Percentiles rank a stretch among this genome's conserved stretches.
Evolutionary conservation across 192 early-diverging fungal species (phyloP).

Genomic region (Podila epicladia): DNA sequence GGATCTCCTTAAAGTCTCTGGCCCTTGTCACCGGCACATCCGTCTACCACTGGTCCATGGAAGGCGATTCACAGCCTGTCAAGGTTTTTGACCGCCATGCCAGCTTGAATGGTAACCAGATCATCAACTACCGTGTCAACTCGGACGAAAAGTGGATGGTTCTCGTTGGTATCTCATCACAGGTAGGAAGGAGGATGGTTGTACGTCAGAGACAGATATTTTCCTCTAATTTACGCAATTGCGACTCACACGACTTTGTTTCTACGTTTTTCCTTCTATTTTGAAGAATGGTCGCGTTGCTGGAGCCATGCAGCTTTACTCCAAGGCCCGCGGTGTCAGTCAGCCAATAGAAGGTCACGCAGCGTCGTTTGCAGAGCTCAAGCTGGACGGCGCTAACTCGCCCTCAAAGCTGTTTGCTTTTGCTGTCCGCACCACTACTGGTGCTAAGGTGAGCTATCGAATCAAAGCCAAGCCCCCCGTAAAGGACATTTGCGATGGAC

Average conservation of each 20-base stretch:
- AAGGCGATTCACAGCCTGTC: slow-evolving; percentile 83
- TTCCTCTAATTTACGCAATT: no score
- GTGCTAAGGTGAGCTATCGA: background rate
- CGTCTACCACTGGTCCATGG: slow-evolving; percentile 98
- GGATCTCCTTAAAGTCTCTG: slow-evolving; percentile 87
- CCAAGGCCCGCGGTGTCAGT: slow-evolving; percentile 89
- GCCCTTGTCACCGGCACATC: slow-evolving; percentile 89
- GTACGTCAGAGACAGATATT: background rate
- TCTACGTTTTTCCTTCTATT: background rate
- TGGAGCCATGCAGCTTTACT: slow-evolving; percentile 97
- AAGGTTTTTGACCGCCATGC: slow-evolving; percentile 96
- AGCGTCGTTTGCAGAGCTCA: slow-evolving; percentile 92
- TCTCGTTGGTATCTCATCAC: slow-evolving; percentile 93
- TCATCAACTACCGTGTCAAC: slow-evolving; percentile 96
- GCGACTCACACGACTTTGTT: background rate
- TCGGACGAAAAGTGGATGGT: slow-evolving; percentile 95
- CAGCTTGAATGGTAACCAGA: slow-evolving; percentile 85
- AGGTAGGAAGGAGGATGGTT: slow-evolving; percentile 42
- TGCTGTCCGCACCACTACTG: slow-evolving; percentile 76
- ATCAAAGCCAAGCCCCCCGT: background rate
- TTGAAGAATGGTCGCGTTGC: slow-evolving; percentile 84
- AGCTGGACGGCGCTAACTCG: slow-evolving; percentile 67
- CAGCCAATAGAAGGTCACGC: slow-evolving; percentile 98
- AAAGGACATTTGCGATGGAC: background rate
- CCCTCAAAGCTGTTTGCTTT: slow-evolving; percentile 95